Conservation (phyloP, 805 yeast genomes). For the Lipomyces sp. region DNA sequence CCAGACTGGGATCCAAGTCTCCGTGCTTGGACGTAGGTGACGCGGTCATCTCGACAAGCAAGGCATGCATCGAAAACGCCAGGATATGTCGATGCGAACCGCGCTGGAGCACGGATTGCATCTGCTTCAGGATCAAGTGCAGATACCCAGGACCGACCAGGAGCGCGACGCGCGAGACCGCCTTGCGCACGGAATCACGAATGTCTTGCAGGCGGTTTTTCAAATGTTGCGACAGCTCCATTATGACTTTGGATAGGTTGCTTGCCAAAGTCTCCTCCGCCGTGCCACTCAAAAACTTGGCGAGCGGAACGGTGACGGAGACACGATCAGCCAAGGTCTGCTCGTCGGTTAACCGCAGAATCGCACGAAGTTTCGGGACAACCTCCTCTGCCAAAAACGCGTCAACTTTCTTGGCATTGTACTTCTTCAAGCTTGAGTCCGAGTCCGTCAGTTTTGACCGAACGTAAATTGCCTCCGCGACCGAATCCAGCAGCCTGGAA, state of each 20-base stretch:
- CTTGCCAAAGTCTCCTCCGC: conserved; percentile 52
- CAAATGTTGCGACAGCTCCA: conserved; percentile 83
- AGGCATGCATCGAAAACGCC: conserved; percentile 78
- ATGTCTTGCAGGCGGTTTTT: conserved; percentile 81
- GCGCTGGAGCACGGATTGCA: conserved; percentile 70
- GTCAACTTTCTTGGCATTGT: conserved; percentile 39
- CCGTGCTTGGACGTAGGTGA: conserved; percentile 51
- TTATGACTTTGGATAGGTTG: conserved; percentile 75
- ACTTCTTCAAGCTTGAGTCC: conserved; percentile 7
- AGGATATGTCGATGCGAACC: conserved; percentile 94
- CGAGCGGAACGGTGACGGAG: conserved; percentile 77
- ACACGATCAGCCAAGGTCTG: conserved; percentile 73
- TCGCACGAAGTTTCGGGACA: conserved; percentile 58
- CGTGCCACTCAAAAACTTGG: conserved; percentile 62
- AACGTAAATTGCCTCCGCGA: conserved; percentile 46
- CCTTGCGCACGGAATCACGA: conserved; percentile 79
- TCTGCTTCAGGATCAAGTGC: conserved; percentile 70
- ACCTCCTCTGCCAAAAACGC: conserved; percentile 54
- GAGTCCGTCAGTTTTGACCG: conserved; percentile 18
- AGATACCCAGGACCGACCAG: conserved; percentile 72
- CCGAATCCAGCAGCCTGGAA: conserved; percentile 49
- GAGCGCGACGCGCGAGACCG: conserved; percentile 60
- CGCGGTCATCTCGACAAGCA: conserved; percentile 54
- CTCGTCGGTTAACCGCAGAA: conserved; percentile 61
- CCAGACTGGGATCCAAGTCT: conserved; percentile 64